These are phyloP conservation scores for Gracilaria gracilis DNA, from an alignment of 23 red algal genomes.

Conservation along the genomic window DNA sequence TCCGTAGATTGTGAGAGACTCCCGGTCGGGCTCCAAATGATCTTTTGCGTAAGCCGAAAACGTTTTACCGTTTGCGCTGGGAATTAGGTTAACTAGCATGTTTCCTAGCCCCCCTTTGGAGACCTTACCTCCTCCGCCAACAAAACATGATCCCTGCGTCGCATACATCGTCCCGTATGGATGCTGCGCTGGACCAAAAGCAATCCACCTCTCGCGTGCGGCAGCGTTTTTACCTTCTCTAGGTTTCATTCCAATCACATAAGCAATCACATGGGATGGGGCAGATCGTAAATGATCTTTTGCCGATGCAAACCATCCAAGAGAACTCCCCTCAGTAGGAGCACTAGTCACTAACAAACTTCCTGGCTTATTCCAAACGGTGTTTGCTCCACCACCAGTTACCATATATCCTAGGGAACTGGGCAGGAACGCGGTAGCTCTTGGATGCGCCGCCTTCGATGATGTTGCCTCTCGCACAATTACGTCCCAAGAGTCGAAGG, in stretches of 20 bases:
- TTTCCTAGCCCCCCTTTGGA: conserved; percentile 44
- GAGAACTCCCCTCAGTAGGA: background rate
- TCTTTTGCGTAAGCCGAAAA: conserved; percentile 45
- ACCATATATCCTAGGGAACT: conserved; percentile 36
- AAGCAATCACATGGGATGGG: background rate
- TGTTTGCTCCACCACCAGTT: conserved; percentile 40
- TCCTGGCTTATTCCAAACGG: conserved; percentile 10
- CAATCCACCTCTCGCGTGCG: background rate
- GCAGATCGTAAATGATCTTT: conserved; percentile 42
- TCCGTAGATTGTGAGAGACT: conserved; percentile 34
- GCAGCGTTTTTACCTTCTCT: conserved; percentile 7
- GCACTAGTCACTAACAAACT: conserved; percentile 24
- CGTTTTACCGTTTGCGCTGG: background rate
- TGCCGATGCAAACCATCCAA: conserved; percentile 25
- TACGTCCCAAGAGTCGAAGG: conserved; percentile 46
- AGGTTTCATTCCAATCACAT: conserved; percentile 38
- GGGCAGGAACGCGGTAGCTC: conserved; percentile 16
- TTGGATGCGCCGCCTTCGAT: conserved; percentile 26
- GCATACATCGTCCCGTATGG: conserved; percentile 27
- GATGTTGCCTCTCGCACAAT: background rate
- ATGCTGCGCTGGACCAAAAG: conserved; percentile 47
- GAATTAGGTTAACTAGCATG: conserved; percentile 42
- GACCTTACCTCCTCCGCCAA: conserved; percentile 44
- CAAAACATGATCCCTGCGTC: conserved; percentile 53
- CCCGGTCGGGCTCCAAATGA: conserved; percentile 20